Conservation (phyloP, 2,329 filamentous ascomycete genomes). For the Allantophomopsis cytisporea region DNA sequence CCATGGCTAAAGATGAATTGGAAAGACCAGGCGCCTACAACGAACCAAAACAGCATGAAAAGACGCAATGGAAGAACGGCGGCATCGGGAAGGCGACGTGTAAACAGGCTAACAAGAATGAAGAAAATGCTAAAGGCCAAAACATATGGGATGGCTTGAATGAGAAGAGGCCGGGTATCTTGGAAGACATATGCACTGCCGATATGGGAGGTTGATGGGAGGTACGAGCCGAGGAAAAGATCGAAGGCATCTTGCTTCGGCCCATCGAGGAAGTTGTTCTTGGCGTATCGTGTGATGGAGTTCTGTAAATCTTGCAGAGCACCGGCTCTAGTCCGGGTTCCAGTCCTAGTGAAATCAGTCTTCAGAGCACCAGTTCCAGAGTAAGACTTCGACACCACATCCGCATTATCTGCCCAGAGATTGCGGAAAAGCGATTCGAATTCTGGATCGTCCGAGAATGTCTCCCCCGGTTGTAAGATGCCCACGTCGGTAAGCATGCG, state of each 20-base stretch:
- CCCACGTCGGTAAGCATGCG: conserved; percentile 80
- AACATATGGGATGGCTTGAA: conserved; percentile 90
- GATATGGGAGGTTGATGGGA: conserved; percentile 57
- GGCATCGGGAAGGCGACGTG: conserved; percentile 56
- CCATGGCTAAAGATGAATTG: conserved; percentile 75
- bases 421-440: conserved; percentile 95
- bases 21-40: conserved; percentile 55
- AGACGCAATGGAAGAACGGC: conserved; percentile 70
- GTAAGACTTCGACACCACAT: conserved; percentile 85
- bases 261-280: conserved; percentile 91
- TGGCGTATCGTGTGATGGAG: conserved; percentile 75
- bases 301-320: conserved; percentile 79
- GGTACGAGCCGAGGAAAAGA: conserved; percentile 78
- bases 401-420: conserved; percentile 96
- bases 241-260: conserved; percentile 93
- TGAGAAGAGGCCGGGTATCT: conserved; percentile 71
- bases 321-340: conserved; percentile 73
- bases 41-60: conserved; percentile 68
- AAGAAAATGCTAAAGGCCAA: conserved; percentile 68
- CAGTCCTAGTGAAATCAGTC: conserved; percentile 94
- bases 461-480: conserved; percentile 61
- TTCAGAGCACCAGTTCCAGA: conserved; percentile 95
- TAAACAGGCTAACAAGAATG: conserved; percentile 61
- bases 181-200: conserved; percentile 65
- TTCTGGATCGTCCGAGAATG: conserved; percentile 61